Base-by-base conservation (phyloP, 1,139 yeast genomes). In the Candida glucosophila region DNA sequence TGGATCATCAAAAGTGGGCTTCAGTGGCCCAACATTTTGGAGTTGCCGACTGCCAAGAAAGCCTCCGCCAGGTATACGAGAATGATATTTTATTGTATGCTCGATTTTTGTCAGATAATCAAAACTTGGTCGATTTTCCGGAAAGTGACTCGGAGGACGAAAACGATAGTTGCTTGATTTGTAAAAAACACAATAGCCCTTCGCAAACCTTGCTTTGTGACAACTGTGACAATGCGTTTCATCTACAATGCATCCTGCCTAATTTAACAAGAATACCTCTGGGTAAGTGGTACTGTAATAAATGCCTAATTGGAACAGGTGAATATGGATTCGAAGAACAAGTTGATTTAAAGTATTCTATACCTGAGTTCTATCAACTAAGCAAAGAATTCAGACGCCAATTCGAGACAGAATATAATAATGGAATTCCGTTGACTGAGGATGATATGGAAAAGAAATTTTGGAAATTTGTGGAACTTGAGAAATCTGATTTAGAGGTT, bases 301-400 rank as follows among this genome's bases (percentile, higher is more conserved):
- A 69, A 33, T 88, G 97, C 48, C 58, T 88, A 10, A 64, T 81
- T 5, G 95, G 95, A 1, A 80, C 88, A 2, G 92, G 93, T 1
- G 90, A 78, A 39, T 88, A 85, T 45, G 95, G 94, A 1, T 88
- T 88, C 49, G 88, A 80, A 39, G 93, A 82, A 36, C 75, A 79
- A 12, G 46, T 44, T 1, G 59, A 67, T 4, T 61, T 69, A 22
- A 63, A 66, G 30, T 83, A 80, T 43, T 61, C 78, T 0, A 53
- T 60, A 31, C 62, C 41, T n/a, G 77, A 79, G 31, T 88, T 86
- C 47, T 66, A 67, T 32, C 51, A 65, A 8, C 57, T 71, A 36
- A 80, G 88, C 34, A 52, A 57, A 17, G 59, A 65, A 12, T 80
- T 80, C 45, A 54, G 54, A 5, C 33, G 43, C 3, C 52, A 56